phyloP scores from a whole-genome alignment of 2,329 filamentous ascomycete genomes.

The Penicillium hesseltinei region DNA sequence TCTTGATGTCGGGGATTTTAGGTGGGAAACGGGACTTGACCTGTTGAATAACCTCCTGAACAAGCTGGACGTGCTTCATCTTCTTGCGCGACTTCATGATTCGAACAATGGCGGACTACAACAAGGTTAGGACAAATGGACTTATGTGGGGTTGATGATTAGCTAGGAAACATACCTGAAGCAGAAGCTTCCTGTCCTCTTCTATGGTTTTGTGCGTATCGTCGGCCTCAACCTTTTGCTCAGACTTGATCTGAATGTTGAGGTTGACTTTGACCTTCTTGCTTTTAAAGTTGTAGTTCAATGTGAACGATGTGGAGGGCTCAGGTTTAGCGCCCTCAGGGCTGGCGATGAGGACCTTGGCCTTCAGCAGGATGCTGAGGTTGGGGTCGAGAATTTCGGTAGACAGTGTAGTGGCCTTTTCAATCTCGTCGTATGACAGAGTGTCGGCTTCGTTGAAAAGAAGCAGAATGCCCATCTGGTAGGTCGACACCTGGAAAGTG shows the following conservation, averaged over 20 bases:
- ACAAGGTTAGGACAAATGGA: conserved; percentile 12
- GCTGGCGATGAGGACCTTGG: conserved; percentile 76
- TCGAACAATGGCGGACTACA: conserved; percentile 91
- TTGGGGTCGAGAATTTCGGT: conserved; percentile 84
- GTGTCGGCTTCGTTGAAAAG: conserved; percentile 91
- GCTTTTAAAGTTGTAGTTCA: conserved; percentile 96
- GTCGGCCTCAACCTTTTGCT: conserved; percentile 92
- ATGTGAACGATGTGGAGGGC: conserved; percentile 72
- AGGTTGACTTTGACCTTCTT: conserved; percentile 98
- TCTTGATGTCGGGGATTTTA: conserved; percentile 95
- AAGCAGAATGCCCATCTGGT: conserved; percentile 93
- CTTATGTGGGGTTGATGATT: conserved; percentile 15
- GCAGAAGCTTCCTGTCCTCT: conserved; percentile 91
- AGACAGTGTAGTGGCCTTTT: conserved; percentile 73
- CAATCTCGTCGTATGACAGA: conserved; percentile 83
- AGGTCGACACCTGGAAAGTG: conserved; percentile 95
- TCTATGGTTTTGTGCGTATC: conserved; percentile 99
- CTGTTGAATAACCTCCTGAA: conserved; percentile 92
- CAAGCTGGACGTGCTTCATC: conserved; percentile 95
- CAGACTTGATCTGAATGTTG: conserved; percentile 90
- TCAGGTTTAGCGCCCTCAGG: conserved; percentile 73
- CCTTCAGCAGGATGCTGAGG: conserved; percentile 83
- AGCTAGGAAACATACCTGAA: conserved; percentile 69
- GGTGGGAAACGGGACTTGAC: conserved; percentile 91
- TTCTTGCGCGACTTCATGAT: conserved; percentile 99